phyloP scores from a whole-genome alignment of 208 protist genomes.

The Naegleria lovaniensis region DNA sequence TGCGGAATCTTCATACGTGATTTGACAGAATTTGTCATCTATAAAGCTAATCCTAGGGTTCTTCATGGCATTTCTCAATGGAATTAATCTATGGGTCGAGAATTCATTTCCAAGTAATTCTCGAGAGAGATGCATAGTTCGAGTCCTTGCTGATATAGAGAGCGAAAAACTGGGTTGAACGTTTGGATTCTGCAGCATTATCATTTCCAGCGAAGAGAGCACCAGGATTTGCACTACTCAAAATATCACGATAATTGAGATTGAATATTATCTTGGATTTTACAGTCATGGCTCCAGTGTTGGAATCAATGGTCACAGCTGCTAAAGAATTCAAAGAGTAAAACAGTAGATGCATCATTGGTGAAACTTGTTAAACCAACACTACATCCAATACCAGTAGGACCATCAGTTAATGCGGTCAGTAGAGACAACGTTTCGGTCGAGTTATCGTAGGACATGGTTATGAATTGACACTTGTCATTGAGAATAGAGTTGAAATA shows the following conservation, averaged over 20 bases:
- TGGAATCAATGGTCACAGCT: neutral
- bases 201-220: neutral
- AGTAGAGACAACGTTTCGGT: neutral
- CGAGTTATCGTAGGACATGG: neutral
- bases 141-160: neutral
- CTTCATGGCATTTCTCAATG: neutral
- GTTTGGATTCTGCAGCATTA: neutral
- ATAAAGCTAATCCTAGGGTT: neutral
- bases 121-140: neutral
- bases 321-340: neutral
- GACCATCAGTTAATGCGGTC: neutral
- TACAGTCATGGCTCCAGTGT: neutral
- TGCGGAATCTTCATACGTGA: neutral
- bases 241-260: neutral
- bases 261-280: neutral
- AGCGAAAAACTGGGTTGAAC: neutral
- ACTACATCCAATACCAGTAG: neutral
- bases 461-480: neutral
- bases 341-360: neutral
- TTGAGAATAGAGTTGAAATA: neutral
- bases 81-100: neutral
- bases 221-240: neutral
- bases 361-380: neutral
- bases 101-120: neutral
- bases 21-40: neutral